Conservation (phyloP, 768 basidiomycete genomes). For the Sutorius australiensis region DNA sequence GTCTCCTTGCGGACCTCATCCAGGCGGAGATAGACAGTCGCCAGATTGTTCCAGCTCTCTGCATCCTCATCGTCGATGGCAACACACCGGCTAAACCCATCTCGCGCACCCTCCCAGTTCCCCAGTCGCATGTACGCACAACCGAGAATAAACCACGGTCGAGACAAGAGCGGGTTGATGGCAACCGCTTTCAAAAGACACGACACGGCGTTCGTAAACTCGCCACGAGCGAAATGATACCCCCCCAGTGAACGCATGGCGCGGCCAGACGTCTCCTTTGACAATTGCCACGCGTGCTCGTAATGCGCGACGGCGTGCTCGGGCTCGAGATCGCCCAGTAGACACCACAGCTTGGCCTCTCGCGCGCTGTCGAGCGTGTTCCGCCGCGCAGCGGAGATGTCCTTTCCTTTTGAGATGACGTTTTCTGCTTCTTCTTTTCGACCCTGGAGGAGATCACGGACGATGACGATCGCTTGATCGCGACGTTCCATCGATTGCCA, state of each 20-base stretch:
- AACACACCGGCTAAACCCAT: constrained; percentile 84
- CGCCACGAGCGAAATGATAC: constrained; percentile 65
- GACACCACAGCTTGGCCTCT: constrained; percentile 91
- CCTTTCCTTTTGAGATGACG: constrained; percentile 60
- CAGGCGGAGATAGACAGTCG: constrained; percentile 88
- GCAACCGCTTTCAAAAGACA: constrained; percentile 72
- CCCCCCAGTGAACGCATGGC: constrained; percentile 92
- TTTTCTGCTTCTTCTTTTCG: constrained; percentile 77
- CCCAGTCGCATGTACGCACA: constrained; percentile 82
- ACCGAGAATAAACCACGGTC: constrained; percentile 96
- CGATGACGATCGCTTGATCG: constrained; percentile 75
- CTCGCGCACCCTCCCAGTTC: constrained; percentile 78
- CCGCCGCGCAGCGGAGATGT: constrained; percentile 39
- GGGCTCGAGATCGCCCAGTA: constrained; percentile 88
- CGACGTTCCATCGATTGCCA: constrained; percentile 76
- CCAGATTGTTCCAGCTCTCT: constrained; percentile 98
- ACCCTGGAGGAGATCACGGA: constrained; percentile 82
- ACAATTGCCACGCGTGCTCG: constrained; percentile 79
- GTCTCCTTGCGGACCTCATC: constrained; percentile 39
- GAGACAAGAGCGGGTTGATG: constrained; percentile 85
- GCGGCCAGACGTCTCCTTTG: constrained; percentile 74
- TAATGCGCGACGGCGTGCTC: constrained; percentile 71
- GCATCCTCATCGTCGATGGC: constrained; percentile 92
- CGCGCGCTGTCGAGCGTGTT: constrained; percentile 57
- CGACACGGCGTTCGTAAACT: constrained; percentile 58